A percentile compares a stretch with the other conserved stretches of the same genome.
phyloP scores from a whole-genome alignment of 257 asterid species.

The Linderniella brevidens region DNA sequence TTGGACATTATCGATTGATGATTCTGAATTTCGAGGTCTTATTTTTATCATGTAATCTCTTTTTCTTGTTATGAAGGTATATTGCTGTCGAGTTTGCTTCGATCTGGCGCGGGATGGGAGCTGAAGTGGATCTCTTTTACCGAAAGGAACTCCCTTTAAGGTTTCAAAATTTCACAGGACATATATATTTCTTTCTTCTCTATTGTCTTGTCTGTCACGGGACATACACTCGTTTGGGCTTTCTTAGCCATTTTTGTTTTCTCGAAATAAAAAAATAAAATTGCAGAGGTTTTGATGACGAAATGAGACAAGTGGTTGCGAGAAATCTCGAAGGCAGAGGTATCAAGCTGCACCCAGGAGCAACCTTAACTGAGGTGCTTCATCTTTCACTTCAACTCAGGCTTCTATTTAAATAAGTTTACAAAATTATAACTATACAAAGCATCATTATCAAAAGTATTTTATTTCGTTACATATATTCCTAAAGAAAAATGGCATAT shows the following conservation, averaged over 20 bases:
- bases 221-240: too few relatives aligned
- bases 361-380: slow-evolving; percentile 70
- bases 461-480: not conserved
- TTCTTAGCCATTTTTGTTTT: too few relatives aligned
- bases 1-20: too few relatives aligned
- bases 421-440: too few relatives aligned
- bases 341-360: slow-evolving; percentile 63
- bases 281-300: slow-evolving; percentile 93
- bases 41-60: too few relatives aligned
- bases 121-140: slow-evolving; percentile 61
- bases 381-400: not conserved
- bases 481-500: slow-evolving; percentile 4
- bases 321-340: slow-evolving; percentile 96
- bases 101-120: slow-evolving; percentile 99
- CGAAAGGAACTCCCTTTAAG: slow-evolving; percentile 96
- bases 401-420: not conserved
- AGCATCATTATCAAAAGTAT: not conserved
- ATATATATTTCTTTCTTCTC: too few relatives aligned
- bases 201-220: too few relatives aligned
- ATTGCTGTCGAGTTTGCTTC: slow-evolving; percentile 99
- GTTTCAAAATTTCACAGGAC: slow-evolving; percentile 13
- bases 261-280: not conserved
- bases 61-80: slow-evolving; percentile 27
- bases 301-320: slow-evolving; percentile 84
- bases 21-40: too few relatives aligned